phyloP scores from a whole-genome alignment of 2,329 filamentous ascomycete genomes.

The Trichoderma asperellum region DNA sequence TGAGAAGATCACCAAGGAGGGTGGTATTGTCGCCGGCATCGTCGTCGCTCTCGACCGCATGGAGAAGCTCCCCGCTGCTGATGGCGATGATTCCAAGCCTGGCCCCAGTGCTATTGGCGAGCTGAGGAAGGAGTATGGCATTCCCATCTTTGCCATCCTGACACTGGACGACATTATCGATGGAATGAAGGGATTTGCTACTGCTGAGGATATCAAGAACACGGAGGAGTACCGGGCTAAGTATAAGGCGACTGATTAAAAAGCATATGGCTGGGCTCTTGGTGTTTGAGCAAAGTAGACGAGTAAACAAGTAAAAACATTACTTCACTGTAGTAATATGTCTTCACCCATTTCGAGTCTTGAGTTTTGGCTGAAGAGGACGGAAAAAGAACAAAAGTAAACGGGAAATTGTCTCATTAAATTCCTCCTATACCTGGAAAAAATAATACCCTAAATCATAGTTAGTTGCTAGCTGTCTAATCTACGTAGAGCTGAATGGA shows the following conservation, averaged over 20 bases:
- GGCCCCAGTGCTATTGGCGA: constrained; percentile 83
- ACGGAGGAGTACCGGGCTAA: constrained; percentile 74
- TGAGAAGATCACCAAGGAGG: constrained; percentile 82
- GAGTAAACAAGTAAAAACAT: not conserved
- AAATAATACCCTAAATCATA: not conserved
- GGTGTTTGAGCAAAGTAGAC: not conserved
- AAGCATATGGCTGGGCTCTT: not conserved
- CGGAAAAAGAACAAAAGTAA: not conserved
- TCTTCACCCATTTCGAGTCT: not conserved
- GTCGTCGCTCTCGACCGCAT: constrained; percentile 86
- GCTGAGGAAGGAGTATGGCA: constrained; percentile 78
- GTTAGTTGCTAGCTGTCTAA: not conserved
- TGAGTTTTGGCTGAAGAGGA: not conserved
- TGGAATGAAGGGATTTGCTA: constrained; percentile 65
- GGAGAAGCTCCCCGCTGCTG: constrained; percentile 73
- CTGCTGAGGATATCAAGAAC: constrained; percentile 64
- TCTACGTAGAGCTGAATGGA: not conserved
- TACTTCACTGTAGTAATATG: not conserved
- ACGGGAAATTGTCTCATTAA: not conserved
- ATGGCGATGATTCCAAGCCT: constrained; percentile 68
- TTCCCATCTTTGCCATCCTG: constrained; percentile 82
- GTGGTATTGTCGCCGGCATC: constrained; percentile 83
- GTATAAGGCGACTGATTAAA: constrained; percentile 64
- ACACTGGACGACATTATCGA: constrained; percentile 82
- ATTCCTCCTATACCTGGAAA: not conserved